A percentile compares a stretch with the other conserved stretches of the same genome.
Evolutionary conservation across 2,329 filamentous ascomycete genomes (phyloP).

Genomic region (Calonectria pseudoreteaudii): DNA sequence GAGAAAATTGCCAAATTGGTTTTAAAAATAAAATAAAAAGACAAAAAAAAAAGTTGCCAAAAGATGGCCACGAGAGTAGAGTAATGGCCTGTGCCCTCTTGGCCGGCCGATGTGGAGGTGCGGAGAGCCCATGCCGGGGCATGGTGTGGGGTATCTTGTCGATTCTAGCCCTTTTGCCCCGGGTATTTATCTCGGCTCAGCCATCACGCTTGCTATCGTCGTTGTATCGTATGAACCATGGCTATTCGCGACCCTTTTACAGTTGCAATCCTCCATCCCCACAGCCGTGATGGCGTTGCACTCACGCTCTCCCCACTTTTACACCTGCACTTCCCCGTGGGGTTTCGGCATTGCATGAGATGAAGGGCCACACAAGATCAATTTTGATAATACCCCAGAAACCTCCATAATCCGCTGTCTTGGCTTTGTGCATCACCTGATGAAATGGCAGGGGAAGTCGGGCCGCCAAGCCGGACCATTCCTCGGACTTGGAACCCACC

Average conservation of each 20-base stretch:
- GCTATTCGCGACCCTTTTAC: not conserved
- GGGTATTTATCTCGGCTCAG: conserved; percentile 30
- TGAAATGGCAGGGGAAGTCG: not conserved
- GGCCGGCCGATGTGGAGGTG: conserved; percentile 37
- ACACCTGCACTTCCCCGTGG: conserved; percentile 19
- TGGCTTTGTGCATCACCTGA: not conserved
- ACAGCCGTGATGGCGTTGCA: not conserved
- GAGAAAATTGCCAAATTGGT: conserved; percentile 25
- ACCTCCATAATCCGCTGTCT: conserved; percentile 1
- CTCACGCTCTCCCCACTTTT: not conserved
- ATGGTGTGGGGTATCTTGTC: conserved; percentile 40
- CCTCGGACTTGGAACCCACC: not conserved
- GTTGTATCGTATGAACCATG: conserved; percentile 36
- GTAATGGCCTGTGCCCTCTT: conserved; percentile 22
- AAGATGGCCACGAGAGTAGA: not conserved
- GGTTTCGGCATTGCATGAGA: conserved; percentile 8
- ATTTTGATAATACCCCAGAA: not conserved
- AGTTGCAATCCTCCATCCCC: not conserved
- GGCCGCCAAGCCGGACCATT: not conserved
- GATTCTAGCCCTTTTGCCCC: conserved; percentile 29
- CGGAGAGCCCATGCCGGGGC: conserved; percentile 37
- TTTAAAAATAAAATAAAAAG: too few relatives aligned
- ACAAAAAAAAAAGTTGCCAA: not conserved
- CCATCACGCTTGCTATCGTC: conserved; percentile 23
- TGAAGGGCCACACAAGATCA: not conserved